phyloP scores from a whole-genome alignment of 1,284 basidiomycete genomes.

The Pulveroboletus ridleyi region DNA sequence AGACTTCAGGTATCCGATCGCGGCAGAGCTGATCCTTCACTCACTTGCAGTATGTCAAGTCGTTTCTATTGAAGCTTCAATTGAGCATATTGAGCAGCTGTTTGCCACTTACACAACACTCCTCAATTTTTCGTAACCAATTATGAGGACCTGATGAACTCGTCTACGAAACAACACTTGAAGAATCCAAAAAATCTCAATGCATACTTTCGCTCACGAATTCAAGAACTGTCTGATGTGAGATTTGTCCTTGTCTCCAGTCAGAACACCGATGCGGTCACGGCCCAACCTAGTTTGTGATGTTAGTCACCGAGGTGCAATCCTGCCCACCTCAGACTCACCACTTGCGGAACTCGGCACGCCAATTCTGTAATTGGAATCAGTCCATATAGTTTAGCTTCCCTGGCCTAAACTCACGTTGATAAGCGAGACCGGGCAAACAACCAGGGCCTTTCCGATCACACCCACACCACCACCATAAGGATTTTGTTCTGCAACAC shows the following conservation, averaged over 20 bases:
- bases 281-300: constrained; percentile 65
- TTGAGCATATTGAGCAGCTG: constrained; percentile 3
- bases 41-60: constrained; percentile 70
- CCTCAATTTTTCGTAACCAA: constrained; percentile 94
- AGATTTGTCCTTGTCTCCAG: constrained; percentile 81
- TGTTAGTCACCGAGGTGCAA: constrained; percentile 2
- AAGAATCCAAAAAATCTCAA: constrained; percentile 9
- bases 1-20: constrained; percentile 4
- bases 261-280: constrained; percentile 82
- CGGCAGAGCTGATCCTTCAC: constrained; percentile 27
- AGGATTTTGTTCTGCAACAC: constrained; percentile 80
- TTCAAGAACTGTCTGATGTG: constrained; percentile 79
- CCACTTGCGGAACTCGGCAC: constrained; percentile 96
- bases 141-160: constrained; percentile 87
- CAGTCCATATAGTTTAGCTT: constrained; percentile 14
- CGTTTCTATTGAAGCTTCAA: constrained; percentile 47
- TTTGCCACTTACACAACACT: constrained; percentile 69
- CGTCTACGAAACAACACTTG: constrained; percentile 49
- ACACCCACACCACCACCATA: constrained; percentile 64
- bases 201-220: constrained; percentile 49
- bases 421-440: constrained; percentile 93
- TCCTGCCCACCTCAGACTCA: constrained; percentile 32
- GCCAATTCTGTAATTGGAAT: constrained; percentile 81
- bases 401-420: constrained; percentile 55
- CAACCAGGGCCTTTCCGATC: constrained; percentile 86